phyloP scores from a whole-genome alignment of 352 stramenopile genomes.

The Phytophthora uliginosa region DNA sequence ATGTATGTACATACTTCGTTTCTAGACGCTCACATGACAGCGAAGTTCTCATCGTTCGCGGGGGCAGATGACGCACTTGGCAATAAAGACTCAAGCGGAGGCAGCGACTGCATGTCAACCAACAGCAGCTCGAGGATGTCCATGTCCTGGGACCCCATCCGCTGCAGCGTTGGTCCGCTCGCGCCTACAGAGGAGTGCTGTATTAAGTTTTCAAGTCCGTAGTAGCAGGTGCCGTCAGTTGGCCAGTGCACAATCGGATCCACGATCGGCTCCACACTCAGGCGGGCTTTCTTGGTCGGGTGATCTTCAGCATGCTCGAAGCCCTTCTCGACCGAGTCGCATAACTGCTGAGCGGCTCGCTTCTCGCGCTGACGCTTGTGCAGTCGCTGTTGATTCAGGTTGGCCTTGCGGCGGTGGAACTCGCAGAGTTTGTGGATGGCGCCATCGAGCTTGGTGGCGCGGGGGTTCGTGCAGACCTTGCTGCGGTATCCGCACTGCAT shows the following conservation, averaged over 20 bases:
- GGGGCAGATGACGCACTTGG: not conserved
- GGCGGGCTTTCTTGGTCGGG: not conserved
- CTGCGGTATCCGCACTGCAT: constrained; percentile 50
- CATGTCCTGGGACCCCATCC: constrained; percentile 22
- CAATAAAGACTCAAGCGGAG: constrained; percentile 24
- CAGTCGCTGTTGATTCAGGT: constrained; percentile 58
- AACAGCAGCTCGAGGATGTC: constrained; percentile 31
- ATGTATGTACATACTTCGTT: too few species aligned
- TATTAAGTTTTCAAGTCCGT: not conserved
- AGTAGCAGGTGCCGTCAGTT: constrained; percentile 8
- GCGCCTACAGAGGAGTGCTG: not conserved
- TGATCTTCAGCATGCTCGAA: not conserved
- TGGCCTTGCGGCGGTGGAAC: constrained; percentile 63
- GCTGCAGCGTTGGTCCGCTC: constrained; percentile 2
- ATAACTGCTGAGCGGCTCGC: constrained; percentile 1
- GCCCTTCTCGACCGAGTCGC: constrained; percentile 5
- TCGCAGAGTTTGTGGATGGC: constrained; percentile 65
- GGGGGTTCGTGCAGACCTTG: constrained; percentile 57
- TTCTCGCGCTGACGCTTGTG: constrained; percentile 43
- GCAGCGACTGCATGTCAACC: constrained; percentile 31
- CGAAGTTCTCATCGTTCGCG: not conserved
- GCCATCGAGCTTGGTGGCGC: constrained; percentile 56
- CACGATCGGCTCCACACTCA: not conserved
- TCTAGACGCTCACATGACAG: not conserved
- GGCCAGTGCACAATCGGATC: constrained; percentile 1